A percentile compares a stretch with the other conserved stretches of the same genome.
phyloP scores from a whole-genome alignment of 2,329 filamentous ascomycete species.

The Botrytis tulipae region DNA sequence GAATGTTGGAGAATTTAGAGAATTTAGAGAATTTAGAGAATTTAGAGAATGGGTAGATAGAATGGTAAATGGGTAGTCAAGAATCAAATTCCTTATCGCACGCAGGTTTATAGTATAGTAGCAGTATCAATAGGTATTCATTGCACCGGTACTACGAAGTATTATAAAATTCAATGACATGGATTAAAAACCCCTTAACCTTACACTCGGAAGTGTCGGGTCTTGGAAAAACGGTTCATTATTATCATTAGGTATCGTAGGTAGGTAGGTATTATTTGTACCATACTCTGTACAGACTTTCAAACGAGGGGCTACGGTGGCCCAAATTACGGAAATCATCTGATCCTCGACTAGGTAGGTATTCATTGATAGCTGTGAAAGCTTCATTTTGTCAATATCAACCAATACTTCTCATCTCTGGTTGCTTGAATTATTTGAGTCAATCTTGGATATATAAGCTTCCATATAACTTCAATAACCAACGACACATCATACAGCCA shows the following conservation, averaged over 20 bases:
- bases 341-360: neutral
- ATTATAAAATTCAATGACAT: neutral
- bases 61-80: neutral
- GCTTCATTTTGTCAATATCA: neutral
- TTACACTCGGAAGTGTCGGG: conserved; percentile 1
- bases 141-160: no score
- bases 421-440: neutral
- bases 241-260: no score
- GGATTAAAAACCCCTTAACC: neutral
- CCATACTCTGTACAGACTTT: neutral
- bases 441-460: neutral
- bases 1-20: neutral
- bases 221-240: neutral
- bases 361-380: neutral
- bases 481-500: neutral
- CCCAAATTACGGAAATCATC: neutral
- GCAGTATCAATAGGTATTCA: no score
- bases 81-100: conserved; percentile 1
- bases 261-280: no score
- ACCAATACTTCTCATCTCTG: neutral
- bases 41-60: no score
- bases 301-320: neutral
- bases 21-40: no score
- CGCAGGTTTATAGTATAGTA: no score
- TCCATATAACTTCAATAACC: neutral